Evolutionary conservation across 1,284 basidiomycete genomes (phyloP).

Genomic region (Microbotryum silenes-acaulis): DNA sequence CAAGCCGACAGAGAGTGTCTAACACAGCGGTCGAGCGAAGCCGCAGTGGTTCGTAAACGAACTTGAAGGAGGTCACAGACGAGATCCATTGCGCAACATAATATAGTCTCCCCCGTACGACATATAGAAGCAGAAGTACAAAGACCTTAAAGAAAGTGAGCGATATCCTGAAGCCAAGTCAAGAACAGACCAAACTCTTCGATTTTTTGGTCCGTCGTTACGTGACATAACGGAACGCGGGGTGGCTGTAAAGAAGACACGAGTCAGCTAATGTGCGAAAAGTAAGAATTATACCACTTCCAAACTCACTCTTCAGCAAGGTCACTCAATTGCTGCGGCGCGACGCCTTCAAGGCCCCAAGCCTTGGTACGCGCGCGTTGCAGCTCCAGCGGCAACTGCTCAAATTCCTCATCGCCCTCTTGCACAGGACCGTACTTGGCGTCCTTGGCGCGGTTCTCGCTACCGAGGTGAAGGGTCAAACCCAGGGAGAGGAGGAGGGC

Average conservation of each 20-base stretch:
- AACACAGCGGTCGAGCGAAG: too few species aligned
- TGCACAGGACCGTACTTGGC: slow-evolving; percentile 39
- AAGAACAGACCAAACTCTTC: not conserved
- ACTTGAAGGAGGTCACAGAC: too few species aligned
- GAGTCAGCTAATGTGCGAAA: too few species aligned
- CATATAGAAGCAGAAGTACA: too few species aligned
- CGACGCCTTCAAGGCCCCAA: slow-evolving; percentile 43
- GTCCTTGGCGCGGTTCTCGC: slow-evolving; percentile 43
- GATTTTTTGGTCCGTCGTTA: not conserved
- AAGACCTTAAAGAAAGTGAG: too few species aligned
- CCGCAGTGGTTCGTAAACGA: too few species aligned
- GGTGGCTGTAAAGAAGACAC: slow-evolving; percentile 28
- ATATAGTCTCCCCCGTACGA: too few species aligned
- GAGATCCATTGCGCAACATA: too few species aligned
- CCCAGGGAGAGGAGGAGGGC: slow-evolving; percentile 36
- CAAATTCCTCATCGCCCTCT: slow-evolving; percentile 30
- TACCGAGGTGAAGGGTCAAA: slow-evolving; percentile 38
- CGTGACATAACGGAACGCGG: slow-evolving; percentile 20
- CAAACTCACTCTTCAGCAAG: slow-evolving; percentile 37
- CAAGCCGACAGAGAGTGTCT: too few species aligned
- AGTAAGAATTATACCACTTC: too few species aligned
- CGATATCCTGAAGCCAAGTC: too few species aligned
- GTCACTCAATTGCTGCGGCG: slow-evolving; percentile 42
- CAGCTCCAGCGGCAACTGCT: slow-evolving; percentile 9
- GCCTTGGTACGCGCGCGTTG: slow-evolving; percentile 37